A percentile compares a stretch with the other conserved stretches of the same genome.
Conservation (phyloP, 495 filamentous ascomycete species). For the Aspergillus campestris region DNA sequence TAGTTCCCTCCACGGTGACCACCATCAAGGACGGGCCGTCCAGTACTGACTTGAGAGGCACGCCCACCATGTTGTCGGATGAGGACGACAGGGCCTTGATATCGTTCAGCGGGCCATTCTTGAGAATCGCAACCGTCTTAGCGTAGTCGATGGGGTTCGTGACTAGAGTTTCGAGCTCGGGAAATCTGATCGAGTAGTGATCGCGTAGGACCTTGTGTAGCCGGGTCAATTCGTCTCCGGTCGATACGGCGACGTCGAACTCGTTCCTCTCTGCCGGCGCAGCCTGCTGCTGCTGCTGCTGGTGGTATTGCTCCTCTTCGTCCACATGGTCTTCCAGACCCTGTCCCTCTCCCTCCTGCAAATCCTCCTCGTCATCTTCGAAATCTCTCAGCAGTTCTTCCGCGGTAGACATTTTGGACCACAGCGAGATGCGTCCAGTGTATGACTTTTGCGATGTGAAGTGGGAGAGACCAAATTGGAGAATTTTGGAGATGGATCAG, state of each 20-base stretch:
- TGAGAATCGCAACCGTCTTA: conserved; percentile 86
- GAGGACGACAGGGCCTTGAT: conserved; percentile 67
- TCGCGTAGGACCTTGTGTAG: conserved; percentile 95
- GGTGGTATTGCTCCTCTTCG: conserved; percentile 9
- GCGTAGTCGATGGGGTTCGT: conserved; percentile 91
- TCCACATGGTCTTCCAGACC: conserved; percentile 15
- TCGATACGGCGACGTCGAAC: conserved; percentile 86
- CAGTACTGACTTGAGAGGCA: conserved; percentile 66
- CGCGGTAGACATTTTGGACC: conserved; percentile 32
- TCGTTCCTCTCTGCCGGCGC: conserved; percentile 54
- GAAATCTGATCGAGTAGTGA: conserved; percentile 89
- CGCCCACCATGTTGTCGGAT: conserved; percentile 64
- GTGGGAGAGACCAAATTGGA: not conserved
- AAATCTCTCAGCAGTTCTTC: conserved; percentile 41
- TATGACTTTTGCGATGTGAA: not conserved
- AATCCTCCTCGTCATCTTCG: conserved; percentile 30
- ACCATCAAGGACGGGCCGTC: conserved; percentile 90
- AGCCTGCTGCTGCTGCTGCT: conserved; percentile 11
- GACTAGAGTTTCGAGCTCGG: conserved; percentile 91
- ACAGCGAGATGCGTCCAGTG: not conserved
- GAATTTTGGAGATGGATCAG: too few relatives aligned
- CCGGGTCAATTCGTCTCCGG: conserved; percentile 83
- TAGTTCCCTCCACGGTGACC: conserved; percentile 90
- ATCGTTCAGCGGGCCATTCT: conserved; percentile 85
- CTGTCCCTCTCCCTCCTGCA: conserved; percentile 20